Evolutionary conservation across 2,329 filamentous ascomycete genomes (phyloP).

Genomic region (Drechslerella stenobrocha): DNA sequence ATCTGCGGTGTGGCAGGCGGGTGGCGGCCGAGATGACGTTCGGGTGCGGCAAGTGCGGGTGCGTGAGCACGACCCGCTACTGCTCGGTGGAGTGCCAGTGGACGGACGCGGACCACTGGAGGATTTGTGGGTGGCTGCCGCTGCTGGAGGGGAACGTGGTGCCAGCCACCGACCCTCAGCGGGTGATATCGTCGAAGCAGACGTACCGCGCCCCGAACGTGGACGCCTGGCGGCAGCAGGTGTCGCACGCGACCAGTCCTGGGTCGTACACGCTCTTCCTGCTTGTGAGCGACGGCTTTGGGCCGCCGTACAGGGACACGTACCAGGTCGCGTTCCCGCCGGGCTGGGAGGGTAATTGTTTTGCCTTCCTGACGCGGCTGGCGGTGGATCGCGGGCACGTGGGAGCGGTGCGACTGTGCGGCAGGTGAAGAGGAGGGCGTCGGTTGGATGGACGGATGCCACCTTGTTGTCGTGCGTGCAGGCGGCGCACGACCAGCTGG

Average conservation of each 20-base stretch:
- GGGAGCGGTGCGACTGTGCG: constrained; percentile 12
- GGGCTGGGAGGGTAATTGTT: constrained; percentile 26
- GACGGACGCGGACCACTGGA: constrained; percentile 17
- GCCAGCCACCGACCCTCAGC: constrained; percentile 5
- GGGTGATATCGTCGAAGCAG: constrained; percentile 1
- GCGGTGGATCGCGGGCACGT: constrained; percentile 20
- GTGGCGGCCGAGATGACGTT: constrained; percentile 14
- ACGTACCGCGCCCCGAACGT: constrained; percentile 11
- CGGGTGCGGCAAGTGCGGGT: constrained; percentile 20
- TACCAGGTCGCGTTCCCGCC: constrained; percentile 20
- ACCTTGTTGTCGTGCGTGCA: constrained; percentile 17
- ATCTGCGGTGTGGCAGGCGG: constrained; percentile 14
- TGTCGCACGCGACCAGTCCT: constrained; percentile 11
- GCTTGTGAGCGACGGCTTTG: constrained; percentile 16
- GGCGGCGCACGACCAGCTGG: constrained; percentile 18
- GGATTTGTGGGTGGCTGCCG: constrained; percentile 11
- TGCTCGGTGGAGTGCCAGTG: constrained; percentile 25
- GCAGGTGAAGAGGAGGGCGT: constrained; percentile 25
- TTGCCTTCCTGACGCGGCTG: constrained; percentile 20
- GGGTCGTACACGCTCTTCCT: constrained; percentile 30
- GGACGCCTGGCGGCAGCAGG: constrained; percentile 28
- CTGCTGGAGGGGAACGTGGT: constrained; percentile 8
- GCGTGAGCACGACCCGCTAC: constrained; percentile 24
- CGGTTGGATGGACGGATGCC: constrained; percentile 8
- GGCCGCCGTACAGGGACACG: constrained; percentile 6